Base-by-base conservation (phyloP, 2,329 filamentous ascomycete genomes). In the Aschersonia sp. region DNA sequence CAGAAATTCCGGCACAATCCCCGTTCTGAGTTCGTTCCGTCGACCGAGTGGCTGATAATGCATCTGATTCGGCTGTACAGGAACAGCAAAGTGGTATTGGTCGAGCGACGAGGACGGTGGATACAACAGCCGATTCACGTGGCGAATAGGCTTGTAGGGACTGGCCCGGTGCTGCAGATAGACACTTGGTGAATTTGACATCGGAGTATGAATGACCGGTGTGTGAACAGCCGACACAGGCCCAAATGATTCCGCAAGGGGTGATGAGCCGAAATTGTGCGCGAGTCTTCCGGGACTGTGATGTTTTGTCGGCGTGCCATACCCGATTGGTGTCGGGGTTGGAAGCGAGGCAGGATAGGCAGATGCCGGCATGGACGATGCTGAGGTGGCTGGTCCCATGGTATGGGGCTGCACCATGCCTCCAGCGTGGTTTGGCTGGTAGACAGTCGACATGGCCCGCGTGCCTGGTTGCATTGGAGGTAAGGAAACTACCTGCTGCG, bases 121-220 rank as follows among this genome's bases (percentile, higher is more conserved):
- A 49, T 92, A 87, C 32, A 95, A 72, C n/a, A 97, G 76, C 1
- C 87, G 94, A 55, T 92, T 88, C 50, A 95, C 87, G 51, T 87
- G 78, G 47, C 89, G 84, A 40, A 95, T 83, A 1, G 90, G 90
- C 53, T 87, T 85, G 65, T 97, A 97, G 4, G 92, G 92, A 48
- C 90, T 97, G 52, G 85, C 82, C 48, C 92, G 79, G 61, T 95
- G 87, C 58, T 86, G 84, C 39, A 95, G 72, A 64, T 94, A 94
- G 58, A 87, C 79, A 9, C 85, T 89, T 1, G 90, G 90, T 32
- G 92, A 97, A 53, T 92, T 76, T 32, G 85, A 83, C 43, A 79
- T 77, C 5, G 83, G 81, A 7, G 80, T 77, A 45, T 80, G 74
- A 4, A 55, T 55, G 40, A 65, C 58, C 2, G 83, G 81, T 7